These are phyloP conservation scores for Conringia planisiliqua DNA, from an alignment of 345 rosid genomes.

Conservation along the genomic window DNA sequence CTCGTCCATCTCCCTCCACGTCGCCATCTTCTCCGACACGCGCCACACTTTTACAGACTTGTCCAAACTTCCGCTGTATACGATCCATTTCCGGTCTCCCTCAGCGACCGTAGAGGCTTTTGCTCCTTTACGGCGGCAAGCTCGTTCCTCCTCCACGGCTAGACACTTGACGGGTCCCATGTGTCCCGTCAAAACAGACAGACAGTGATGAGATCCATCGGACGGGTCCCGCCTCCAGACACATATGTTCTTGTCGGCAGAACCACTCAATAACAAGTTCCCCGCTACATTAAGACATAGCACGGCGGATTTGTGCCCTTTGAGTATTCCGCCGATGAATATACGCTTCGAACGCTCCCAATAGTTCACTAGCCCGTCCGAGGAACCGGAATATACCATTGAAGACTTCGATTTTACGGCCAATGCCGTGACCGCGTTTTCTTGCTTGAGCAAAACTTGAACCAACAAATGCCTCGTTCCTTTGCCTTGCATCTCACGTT, in stretches of 20 bases:
- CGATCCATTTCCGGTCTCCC: slow-evolving; percentile 43
- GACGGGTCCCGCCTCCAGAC: slow-evolving; percentile 66
- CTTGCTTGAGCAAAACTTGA: slow-evolving; percentile 61
- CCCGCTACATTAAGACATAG: slow-evolving; percentile 57
- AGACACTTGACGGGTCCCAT: slow-evolving; percentile 84
- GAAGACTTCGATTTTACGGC: slow-evolving; percentile 45
- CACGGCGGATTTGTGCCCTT: slow-evolving; percentile 69
- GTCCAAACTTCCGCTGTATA: slow-evolving; percentile 85
- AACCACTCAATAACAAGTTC: slow-evolving; percentile 71
- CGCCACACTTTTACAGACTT: slow-evolving; percentile 85
- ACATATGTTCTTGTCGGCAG: slow-evolving; percentile 75
- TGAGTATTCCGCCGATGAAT: slow-evolving; percentile 49
- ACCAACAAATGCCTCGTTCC: slow-evolving; percentile 54
- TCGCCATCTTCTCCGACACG: slow-evolving; percentile 47
- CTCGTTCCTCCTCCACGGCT: slow-evolving; percentile 50
- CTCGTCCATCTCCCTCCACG: slow-evolving; percentile 25
- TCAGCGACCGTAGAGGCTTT: background rate
- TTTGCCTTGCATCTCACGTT: slow-evolving; percentile 52
- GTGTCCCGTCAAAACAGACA: slow-evolving; percentile 67
- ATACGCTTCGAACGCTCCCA: slow-evolving; percentile 58
- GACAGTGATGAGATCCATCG: slow-evolving; percentile 53
- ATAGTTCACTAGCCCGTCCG: slow-evolving; percentile 59
- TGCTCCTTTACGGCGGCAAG: background rate
- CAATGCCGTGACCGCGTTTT: slow-evolving; percentile 71
- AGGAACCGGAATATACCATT: slow-evolving; percentile 68